These are phyloP conservation scores for Takashimella koratensis DNA, from an alignment of 1,284 basidiomycete species.

Conservation along the genomic window DNA sequence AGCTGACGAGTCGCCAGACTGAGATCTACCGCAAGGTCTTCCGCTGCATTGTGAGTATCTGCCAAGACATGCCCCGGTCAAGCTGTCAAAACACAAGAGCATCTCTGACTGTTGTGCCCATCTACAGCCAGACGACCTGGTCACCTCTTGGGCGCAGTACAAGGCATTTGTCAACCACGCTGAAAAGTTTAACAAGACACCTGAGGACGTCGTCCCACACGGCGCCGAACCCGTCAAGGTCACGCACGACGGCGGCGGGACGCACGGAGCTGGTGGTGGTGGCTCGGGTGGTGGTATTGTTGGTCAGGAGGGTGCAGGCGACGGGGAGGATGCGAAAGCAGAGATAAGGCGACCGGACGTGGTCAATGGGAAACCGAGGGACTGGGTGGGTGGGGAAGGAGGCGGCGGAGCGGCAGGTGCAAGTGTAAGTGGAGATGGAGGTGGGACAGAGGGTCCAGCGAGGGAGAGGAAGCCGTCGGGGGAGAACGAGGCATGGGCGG, in stretches of 20 bases:
- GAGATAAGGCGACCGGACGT: slow-evolving; percentile 15
- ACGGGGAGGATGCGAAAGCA: not conserved
- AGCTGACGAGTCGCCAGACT: slow-evolving; percentile 56
- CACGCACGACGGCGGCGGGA: slow-evolving; percentile 39
- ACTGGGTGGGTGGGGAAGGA: not conserved
- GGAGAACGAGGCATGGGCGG: slow-evolving; percentile 67
- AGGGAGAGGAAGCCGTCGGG: slow-evolving; percentile 45
- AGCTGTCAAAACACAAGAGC: not conserved
- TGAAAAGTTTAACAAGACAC: slow-evolving; percentile 58
- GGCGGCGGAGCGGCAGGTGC: slow-evolving; percentile 2
- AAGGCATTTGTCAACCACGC: slow-evolving; percentile 73
- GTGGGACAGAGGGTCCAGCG: slow-evolving; percentile 4
- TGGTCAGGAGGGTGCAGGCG: slow-evolving; percentile 27
- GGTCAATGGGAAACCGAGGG: slow-evolving; percentile 21
- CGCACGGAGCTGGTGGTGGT: slow-evolving; percentile 49
- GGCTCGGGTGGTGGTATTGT: slow-evolving; percentile 48
- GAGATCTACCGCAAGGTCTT: slow-evolving; percentile 92
- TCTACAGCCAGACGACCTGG: slow-evolving; percentile 69
- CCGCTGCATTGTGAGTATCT: slow-evolving; percentile 62
- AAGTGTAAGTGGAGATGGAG: not conserved
- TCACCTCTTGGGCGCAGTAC: slow-evolving; percentile 93
- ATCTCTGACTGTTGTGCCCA: slow-evolving; percentile 3
- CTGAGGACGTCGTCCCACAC: slow-evolving; percentile 37
- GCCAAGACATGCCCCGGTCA: not conserved
- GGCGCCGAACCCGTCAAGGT: slow-evolving; percentile 39